These are phyloP conservation scores for Apiosordaria backusii DNA, from an alignment of 495 filamentous ascomycete species.

Conservation along the genomic window DNA sequence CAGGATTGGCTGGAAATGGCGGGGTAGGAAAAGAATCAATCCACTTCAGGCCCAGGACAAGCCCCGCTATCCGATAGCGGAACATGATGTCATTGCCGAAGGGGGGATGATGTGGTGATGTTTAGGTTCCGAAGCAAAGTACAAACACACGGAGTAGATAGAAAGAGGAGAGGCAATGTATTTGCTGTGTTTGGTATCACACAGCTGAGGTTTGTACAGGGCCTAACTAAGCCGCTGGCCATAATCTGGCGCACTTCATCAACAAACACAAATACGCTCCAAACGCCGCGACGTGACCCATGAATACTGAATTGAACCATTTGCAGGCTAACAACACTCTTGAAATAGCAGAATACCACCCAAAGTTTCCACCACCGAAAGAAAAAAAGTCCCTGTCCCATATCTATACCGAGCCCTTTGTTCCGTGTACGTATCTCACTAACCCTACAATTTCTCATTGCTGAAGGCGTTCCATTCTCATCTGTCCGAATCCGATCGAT, in stretches of 20 bases:
- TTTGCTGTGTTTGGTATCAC: not conserved
- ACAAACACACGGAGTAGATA: not conserved
- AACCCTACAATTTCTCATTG: not conserved
- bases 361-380: not conserved
- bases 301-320: not conserved
- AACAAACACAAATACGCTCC: not conserved
- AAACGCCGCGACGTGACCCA: not conserved
- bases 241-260: not conserved
- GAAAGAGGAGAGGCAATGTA: too few species aligned
- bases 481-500: not conserved
- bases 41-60: not conserved
- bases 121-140: not conserved
- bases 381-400: not conserved
- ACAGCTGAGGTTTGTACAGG: not conserved
- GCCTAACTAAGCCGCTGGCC: not conserved
- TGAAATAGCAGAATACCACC: not conserved
- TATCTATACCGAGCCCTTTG: not conserved
- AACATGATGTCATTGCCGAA: constrained; percentile 21
- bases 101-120: not conserved
- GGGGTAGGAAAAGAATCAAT: constrained; percentile 6
- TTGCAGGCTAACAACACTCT: not conserved
- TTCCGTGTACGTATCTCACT: not conserved
- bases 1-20: constrained; percentile 5
- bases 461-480: not conserved
- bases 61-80: constrained; percentile 20